These are phyloP conservation scores for Coemansia sp. DNA, from an alignment of 192 early-diverging fungal genomes.

Conservation along the genomic window DNA sequence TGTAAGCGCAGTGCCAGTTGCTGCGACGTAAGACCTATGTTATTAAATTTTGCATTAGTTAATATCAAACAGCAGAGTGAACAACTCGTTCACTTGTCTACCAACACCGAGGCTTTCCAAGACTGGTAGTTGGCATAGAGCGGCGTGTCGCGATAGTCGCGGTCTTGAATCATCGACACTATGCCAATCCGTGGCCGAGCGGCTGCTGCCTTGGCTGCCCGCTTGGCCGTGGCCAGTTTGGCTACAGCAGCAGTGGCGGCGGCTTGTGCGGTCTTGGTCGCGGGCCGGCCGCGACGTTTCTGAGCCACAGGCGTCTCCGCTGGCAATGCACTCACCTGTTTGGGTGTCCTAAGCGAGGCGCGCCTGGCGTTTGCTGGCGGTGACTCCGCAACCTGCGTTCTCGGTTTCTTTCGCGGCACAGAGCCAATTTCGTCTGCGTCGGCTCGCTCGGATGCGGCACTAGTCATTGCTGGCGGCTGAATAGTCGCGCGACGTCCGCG, in stretches of 20 bases:
- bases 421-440: slow-evolving; percentile 3
- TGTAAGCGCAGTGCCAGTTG: background rate
- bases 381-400: background rate
- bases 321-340: background rate
- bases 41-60: slow-evolving; percentile 1
- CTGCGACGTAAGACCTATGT: background rate
- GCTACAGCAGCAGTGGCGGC: background rate
- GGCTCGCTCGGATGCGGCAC: background rate
- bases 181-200: slow-evolving; percentile 42
- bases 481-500: background rate
- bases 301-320: background rate
- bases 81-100: background rate
- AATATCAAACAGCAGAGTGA: background rate
- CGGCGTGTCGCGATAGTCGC: slow-evolving; percentile 27
- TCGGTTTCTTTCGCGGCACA: background rate
- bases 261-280: background rate
- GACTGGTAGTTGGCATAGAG: slow-evolving; percentile 35
- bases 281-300: background rate
- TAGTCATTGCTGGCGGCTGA: background rate
- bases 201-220: background rate
- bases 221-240: background rate
- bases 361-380: background rate
- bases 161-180: slow-evolving; percentile 45
- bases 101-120: slow-evolving; percentile 19
- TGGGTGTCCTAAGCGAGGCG: background rate